Evolutionary conservation across 805 yeast species (phyloP).

Genomic region (Teunomyces gatunensis): DNA sequence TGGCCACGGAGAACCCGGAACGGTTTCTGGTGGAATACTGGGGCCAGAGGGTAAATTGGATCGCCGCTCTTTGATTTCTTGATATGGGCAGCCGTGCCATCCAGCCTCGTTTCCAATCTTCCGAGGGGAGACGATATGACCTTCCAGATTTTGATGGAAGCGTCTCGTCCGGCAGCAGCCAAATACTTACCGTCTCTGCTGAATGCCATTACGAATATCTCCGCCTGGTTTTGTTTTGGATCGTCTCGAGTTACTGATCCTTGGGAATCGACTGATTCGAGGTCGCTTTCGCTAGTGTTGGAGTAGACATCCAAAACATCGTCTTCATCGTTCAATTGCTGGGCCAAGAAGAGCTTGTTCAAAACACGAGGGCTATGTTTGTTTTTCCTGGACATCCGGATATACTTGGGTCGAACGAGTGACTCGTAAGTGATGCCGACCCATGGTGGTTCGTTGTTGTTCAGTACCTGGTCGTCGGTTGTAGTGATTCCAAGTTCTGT

Average conservation of each 20-base stretch:
- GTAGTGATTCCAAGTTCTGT: neutral
- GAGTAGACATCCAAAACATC: constrained; percentile 6
- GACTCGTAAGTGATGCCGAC: constrained; percentile 38
- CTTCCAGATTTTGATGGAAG: constrained; percentile 70
- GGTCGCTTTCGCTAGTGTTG: constrained; percentile 8
- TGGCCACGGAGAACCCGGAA: constrained; percentile 63
- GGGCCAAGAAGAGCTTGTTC: constrained; percentile 60
- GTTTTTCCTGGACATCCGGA: constrained; percentile 47
- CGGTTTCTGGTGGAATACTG: constrained; percentile 75
- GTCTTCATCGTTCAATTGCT: constrained; percentile 44
- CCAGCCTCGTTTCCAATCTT: constrained; percentile 42
- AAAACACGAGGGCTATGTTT: constrained; percentile 46
- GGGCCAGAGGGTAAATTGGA: constrained; percentile 51
- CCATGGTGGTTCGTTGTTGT: constrained; percentile 23
- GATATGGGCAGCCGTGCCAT: neutral
- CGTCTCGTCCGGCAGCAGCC: constrained; percentile 82
- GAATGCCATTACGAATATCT: constrained; percentile 75
- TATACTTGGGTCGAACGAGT: constrained; percentile 53
- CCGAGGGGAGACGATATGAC: constrained; percentile 73
- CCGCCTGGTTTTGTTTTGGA: constrained; percentile 23
- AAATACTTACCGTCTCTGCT: constrained; percentile 76
- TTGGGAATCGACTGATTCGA: constrained; percentile 1
- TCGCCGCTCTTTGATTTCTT: constrained; percentile 18
- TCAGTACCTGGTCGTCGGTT: constrained; percentile 6
- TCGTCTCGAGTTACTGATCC: constrained; percentile 6